phyloP scores from a whole-genome alignment of 352 stramenopile genomes.

The Ophiocytium majus region DNA sequence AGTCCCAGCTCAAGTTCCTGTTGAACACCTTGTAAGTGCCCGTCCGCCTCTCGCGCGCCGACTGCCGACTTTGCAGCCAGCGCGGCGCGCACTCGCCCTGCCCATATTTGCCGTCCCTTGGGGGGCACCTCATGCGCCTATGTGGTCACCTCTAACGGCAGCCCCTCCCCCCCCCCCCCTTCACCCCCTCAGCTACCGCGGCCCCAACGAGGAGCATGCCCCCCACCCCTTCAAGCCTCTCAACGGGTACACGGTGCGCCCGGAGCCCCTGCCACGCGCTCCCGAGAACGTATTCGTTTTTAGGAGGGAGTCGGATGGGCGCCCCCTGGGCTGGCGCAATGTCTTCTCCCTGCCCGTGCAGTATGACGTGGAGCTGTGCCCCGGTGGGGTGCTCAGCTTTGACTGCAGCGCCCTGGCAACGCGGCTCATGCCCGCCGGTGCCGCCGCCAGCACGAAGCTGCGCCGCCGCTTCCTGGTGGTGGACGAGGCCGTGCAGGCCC shows the following conservation, averaged over 20 bases:
- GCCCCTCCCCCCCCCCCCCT: background rate
- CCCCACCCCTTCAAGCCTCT: slow-evolving; percentile 34
- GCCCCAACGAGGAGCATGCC: background rate
- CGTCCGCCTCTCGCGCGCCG: too few relatives aligned
- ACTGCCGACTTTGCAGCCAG: too few relatives aligned
- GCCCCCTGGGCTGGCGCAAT: slow-evolving; percentile 70
- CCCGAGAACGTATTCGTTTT: slow-evolving; percentile 73
- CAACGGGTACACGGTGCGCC: slow-evolving; percentile 39
- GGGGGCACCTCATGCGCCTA: too few relatives aligned
- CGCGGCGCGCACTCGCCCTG: too few relatives aligned
- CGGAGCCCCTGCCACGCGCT: slow-evolving; percentile 65
- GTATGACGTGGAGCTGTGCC: slow-evolving; percentile 75
- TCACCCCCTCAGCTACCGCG: background rate
- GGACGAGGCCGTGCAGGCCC: slow-evolving; percentile 32
- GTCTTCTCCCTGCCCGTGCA: slow-evolving; percentile 73
- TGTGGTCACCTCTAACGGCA: too few relatives aligned
- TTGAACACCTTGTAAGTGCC: slow-evolving; percentile 17
- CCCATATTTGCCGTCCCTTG: too few relatives aligned
- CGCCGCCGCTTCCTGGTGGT: slow-evolving; percentile 55
- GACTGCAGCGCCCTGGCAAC: slow-evolving; percentile 64
- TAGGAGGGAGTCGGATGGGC: slow-evolving; percentile 55
- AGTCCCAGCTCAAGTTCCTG: slow-evolving; percentile 32
- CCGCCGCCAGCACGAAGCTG: slow-evolving; percentile 23
- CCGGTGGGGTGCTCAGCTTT: slow-evolving; percentile 62
- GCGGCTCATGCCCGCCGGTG: slow-evolving; percentile 50